Evolutionary conservation across 2,329 filamentous ascomycete species (phyloP).

Genomic region (Madurella fahalii): DNA sequence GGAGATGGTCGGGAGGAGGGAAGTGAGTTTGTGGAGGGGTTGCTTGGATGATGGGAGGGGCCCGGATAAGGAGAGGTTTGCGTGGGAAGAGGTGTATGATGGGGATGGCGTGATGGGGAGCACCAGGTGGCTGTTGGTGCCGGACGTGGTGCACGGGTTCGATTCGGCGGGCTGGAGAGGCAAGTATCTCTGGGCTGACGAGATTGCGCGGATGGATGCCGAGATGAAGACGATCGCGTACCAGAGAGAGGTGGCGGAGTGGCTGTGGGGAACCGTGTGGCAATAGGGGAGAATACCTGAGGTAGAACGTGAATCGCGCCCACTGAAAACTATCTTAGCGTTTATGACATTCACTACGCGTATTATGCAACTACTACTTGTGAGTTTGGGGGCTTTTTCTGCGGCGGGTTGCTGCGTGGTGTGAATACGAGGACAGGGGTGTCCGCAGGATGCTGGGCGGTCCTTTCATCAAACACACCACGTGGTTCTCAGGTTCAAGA

Average conservation of each 20-base stretch:
- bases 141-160: constrained; percentile 40
- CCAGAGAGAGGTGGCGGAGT: constrained; percentile 26
- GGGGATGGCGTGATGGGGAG: constrained; percentile 29
- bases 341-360: no score
- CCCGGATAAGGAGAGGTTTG: constrained; percentile 30
- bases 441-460: no score
- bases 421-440: no score
- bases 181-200: constrained; percentile 27
- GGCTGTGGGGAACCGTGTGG: constrained; percentile 27
- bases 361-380: no score
- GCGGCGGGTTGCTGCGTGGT: no score
- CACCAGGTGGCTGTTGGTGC: constrained; percentile 39
- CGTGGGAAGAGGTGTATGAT: constrained; percentile 27
- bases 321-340: no score
- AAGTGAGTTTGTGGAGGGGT: constrained; percentile 1
- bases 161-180: constrained; percentile 31
- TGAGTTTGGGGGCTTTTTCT: no score
- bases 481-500: no score
- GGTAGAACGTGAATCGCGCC: no score
- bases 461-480: no score
- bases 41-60: constrained; percentile 22
- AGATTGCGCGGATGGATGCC: constrained; percentile 31
- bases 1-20: constrained; percentile 1
- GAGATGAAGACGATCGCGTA: constrained; percentile 31
- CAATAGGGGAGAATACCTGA: background rate